Percentiles rank a stretch among this genome's conserved stretches.
Conservation (phyloP, 192 early-diverging fungal genomes). For the Helicostylum pulchrum region DNA sequence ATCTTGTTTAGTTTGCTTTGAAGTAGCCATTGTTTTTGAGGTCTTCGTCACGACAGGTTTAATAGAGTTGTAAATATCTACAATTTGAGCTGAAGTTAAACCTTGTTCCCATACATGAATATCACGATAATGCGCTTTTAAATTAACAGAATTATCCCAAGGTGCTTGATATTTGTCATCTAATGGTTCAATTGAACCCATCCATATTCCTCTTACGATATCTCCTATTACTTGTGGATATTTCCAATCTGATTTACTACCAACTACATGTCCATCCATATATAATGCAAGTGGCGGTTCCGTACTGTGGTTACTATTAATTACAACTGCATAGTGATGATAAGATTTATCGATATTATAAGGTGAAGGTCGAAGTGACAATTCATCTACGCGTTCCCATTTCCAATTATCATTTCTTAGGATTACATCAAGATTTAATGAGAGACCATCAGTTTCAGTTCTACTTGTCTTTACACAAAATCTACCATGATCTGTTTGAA, state of each 20-base stretch:
- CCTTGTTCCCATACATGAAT: slow-evolving; percentile 29
- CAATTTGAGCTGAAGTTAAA: neutral
- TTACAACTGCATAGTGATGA: slow-evolving; percentile 30
- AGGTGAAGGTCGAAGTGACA: neutral
- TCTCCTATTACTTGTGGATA: slow-evolving; percentile 11
- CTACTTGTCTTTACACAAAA: slow-evolving; percentile 9
- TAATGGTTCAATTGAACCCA: slow-evolving; percentile 34
- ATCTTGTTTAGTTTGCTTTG: neutral
- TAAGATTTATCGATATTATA: slow-evolving; percentile 2
- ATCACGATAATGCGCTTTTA: slow-evolving; percentile 24
- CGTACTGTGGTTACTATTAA: neutral
- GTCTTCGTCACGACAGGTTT: neutral
- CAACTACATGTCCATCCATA: slow-evolving; percentile 32
- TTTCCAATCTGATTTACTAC: slow-evolving; percentile 19
- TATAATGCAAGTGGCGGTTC: slow-evolving; percentile 21
- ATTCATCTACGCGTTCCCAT: neutral
- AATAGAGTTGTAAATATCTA: neutral
- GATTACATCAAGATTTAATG: neutral
- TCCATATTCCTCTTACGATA: slow-evolving; percentile 29
- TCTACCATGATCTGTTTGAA: slow-evolving; percentile 31
- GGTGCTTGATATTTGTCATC: slow-evolving; percentile 27
- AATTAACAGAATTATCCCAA: slow-evolving; percentile 29
- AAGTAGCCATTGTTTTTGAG: neutral
- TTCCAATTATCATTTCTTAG: slow-evolving; percentile 1
- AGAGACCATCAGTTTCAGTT: neutral